A percentile compares a stretch with the other conserved stretches of the same genome.
Conservation (phyloP, 805 yeast genomes). For the Metschnikowia proteae region DNA sequence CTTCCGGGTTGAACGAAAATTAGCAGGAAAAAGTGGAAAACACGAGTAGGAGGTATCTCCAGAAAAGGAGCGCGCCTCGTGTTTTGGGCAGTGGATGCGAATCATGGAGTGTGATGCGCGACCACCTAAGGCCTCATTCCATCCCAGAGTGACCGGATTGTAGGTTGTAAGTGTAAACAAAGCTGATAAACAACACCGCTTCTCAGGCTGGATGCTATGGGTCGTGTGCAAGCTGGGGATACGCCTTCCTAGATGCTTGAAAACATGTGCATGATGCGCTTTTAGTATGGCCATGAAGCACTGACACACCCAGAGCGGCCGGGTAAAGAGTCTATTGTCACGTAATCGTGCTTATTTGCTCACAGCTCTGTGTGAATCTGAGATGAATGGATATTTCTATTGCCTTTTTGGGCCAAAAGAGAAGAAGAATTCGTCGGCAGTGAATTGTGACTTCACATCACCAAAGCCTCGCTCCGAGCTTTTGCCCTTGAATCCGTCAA, state of each 20-base stretch:
- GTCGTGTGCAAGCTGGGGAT: too few species aligned
- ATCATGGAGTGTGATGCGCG: slow-evolving; percentile 2
- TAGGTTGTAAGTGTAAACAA: too few species aligned
- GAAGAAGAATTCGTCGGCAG: slow-evolving; percentile 14
- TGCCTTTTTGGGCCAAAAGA: slow-evolving; percentile 7
- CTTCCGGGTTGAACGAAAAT: too few species aligned
- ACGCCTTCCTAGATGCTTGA: too few species aligned
- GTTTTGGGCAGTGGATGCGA: slow-evolving; percentile 4
- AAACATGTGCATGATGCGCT: too few species aligned
- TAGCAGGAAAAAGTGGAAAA: slow-evolving; percentile 1
- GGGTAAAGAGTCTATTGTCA: too few species aligned
- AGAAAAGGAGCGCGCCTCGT: slow-evolving; percentile 5
- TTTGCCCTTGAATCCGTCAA: background rate
- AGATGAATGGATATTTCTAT: background rate
- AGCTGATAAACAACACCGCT: too few species aligned
- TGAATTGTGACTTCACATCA: slow-evolving; percentile 9
- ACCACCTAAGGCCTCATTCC: background rate
- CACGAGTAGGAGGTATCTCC: background rate
- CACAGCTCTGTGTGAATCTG: background rate
- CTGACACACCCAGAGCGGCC: too few species aligned
- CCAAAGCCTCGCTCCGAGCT: background rate
- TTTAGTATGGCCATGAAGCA: too few species aligned
- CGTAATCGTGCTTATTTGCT: too few species aligned
- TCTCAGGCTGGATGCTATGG: too few species aligned
- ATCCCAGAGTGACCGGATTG: too few species aligned